A percentile compares a stretch with the other conserved stretches of the same genome.
These are phyloP conservation scores for Nakazawaea laoshanensis DNA, from an alignment of 805 yeast genomes.

Conservation along the genomic window DNA sequence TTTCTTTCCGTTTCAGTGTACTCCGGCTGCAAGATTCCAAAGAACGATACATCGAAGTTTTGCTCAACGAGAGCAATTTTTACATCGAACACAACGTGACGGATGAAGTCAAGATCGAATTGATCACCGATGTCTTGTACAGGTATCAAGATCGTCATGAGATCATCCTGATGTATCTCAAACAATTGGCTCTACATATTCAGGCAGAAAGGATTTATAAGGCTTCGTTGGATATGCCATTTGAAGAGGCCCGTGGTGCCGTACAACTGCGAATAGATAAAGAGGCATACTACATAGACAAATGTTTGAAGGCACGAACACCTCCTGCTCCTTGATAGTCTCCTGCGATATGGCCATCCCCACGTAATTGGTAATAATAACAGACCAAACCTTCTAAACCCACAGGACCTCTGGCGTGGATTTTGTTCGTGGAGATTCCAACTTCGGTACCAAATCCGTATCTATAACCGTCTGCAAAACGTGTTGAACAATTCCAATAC, in stretches of 20 bases:
- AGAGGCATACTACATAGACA: background rate
- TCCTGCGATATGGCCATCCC: slow-evolving; percentile 87
- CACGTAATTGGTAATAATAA: slow-evolving; percentile 88
- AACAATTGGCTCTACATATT: slow-evolving; percentile 46
- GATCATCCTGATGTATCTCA: slow-evolving; percentile 41
- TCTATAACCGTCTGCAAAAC: slow-evolving; percentile 98
- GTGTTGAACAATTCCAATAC: slow-evolving; percentile 94
- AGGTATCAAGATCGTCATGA: slow-evolving; percentile 29
- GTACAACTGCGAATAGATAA: slow-evolving; percentile 7
- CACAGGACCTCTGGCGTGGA: slow-evolving; percentile 98
- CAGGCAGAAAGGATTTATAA: slow-evolving; percentile 61
- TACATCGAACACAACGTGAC: slow-evolving; percentile 49
- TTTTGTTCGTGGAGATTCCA: slow-evolving; percentile 93
- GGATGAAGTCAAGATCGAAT: slow-evolving; percentile 26
- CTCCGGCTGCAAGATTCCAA: slow-evolving; percentile 32
- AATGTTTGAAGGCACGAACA: slow-evolving; percentile 64
- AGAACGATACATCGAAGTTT: slow-evolving; percentile 33
- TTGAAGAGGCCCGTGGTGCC: slow-evolving; percentile 8
- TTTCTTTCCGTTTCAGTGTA: slow-evolving; percentile 26
- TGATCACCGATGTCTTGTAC: slow-evolving; percentile 25
- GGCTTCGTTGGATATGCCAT: slow-evolving; percentile 22
- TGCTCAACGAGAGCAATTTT: slow-evolving; percentile 38
- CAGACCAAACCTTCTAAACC: slow-evolving; percentile 96
- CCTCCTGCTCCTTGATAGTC: slow-evolving; percentile 96
- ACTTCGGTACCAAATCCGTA: slow-evolving; percentile 99